These are phyloP conservation scores for Malus sieversii DNA, from an alignment of 306 rosid species.

Conservation along the genomic window DNA sequence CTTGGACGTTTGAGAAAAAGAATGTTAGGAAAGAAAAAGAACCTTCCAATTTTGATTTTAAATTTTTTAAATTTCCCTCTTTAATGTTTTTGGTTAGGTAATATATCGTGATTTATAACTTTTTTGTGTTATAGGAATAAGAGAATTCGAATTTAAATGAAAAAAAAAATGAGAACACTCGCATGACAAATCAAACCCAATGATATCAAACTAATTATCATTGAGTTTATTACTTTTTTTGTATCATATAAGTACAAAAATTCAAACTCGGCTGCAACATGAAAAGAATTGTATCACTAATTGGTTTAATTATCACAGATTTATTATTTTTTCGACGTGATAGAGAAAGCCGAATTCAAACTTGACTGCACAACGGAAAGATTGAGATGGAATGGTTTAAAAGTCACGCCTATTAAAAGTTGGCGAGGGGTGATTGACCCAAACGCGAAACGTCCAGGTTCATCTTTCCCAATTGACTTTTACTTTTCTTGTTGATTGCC, in stretches of 20 bases:
- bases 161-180: too few species aligned
- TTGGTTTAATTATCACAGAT: too few species aligned
- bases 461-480: neutral
- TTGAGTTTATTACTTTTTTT: too few species aligned
- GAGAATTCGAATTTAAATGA: too few species aligned
- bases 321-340: too few species aligned
- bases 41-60: neutral
- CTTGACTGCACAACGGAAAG: accelerated
- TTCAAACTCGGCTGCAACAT: too few species aligned
- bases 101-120: neutral
- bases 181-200: accelerated
- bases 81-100: neutral
- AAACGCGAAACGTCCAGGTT: neutral
- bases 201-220: too few species aligned
- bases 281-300: too few species aligned
- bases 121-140: neutral
- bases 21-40: neutral
- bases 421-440: neutral
- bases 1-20: slow-evolving; percentile 2
- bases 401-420: neutral
- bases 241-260: too few species aligned
- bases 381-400: neutral
- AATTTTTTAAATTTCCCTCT: neutral
- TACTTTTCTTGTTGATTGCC: neutral
- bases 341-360: too few species aligned